phyloP scores from a whole-genome alignment of 163 green algal genomes.

The Prototheca cutis region DNA sequence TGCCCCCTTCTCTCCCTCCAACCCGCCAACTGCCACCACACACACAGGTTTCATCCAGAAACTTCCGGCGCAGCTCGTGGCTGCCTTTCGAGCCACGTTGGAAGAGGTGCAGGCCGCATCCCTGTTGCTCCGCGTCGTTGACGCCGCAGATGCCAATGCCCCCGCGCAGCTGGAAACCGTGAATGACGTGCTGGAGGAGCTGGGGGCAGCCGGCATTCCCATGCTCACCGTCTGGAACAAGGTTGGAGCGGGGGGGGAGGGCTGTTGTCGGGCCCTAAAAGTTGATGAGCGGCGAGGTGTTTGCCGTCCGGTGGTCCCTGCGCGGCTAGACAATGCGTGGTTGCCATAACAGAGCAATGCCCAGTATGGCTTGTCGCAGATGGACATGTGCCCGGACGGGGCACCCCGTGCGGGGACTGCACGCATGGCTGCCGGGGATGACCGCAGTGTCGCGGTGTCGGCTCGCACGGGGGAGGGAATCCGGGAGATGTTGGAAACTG shows the following conservation, averaged over 20 bases:
- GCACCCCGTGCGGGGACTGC: constrained; percentile 36
- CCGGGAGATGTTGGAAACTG: constrained; percentile 37
- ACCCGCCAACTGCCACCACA: too few species aligned
- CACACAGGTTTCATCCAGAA: constrained; percentile 97
- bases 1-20: too few species aligned
- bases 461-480: constrained; percentile 57
- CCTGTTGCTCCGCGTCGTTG: constrained; percentile 90
- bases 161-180: constrained; percentile 63
- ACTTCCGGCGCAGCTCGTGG: constrained; percentile 88
- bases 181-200: constrained; percentile 55
- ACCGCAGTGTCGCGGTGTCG: constrained; percentile 53
- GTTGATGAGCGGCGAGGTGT: too few species aligned
- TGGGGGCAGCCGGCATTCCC: constrained; percentile 52
- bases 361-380: background rate
- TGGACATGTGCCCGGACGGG: background rate
- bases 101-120: constrained; percentile 74
- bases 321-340: too few species aligned
- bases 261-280: too few species aligned
- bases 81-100: constrained; percentile 80
- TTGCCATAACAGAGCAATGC: too few species aligned
- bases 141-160: constrained; percentile 67
- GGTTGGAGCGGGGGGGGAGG: too few species aligned
- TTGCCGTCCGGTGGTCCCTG: too few species aligned
- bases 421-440: constrained; percentile 25
- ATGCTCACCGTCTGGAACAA: constrained; percentile 89